Percentiles rank a stretch among this genome's conserved stretches.
Evolutionary conservation across 1,284 basidiomycete species (phyloP).

Genomic region (Omphalotus olearius): DNA sequence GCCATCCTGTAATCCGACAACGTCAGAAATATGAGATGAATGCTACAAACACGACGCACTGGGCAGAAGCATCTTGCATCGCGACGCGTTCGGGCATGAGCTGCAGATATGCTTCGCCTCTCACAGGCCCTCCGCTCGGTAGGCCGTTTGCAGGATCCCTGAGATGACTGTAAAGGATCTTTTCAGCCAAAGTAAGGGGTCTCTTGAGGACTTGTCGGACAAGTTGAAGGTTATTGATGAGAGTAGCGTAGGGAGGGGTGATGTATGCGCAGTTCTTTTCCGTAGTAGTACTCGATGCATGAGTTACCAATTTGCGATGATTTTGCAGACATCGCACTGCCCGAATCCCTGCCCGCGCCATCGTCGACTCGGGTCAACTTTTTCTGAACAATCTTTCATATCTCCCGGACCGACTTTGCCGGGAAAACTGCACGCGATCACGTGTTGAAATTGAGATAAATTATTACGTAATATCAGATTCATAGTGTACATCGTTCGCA

Average conservation of each 20-base stretch:
- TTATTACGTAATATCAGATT: no score
- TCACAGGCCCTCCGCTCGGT: slow-evolving; percentile 54
- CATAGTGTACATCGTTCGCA: no score
- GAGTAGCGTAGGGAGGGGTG: slow-evolving; percentile 82
- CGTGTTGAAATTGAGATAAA: background rate
- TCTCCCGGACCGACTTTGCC: background rate
- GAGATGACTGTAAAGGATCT: slow-evolving; percentile 96
- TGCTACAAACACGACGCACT: slow-evolving; percentile 47
- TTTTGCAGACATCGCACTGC: background rate
- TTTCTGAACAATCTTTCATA: background rate
- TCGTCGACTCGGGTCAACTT: background rate
- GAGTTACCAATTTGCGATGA: slow-evolving; percentile 45
- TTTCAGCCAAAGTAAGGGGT: slow-evolving; percentile 92
- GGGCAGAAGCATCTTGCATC: slow-evolving; percentile 99
- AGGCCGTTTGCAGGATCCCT: slow-evolving; percentile 55
- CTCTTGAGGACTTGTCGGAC: slow-evolving; percentile 72
- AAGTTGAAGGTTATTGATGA: slow-evolving; percentile 72
- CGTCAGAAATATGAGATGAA: slow-evolving; percentile 4
- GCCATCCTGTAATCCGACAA: slow-evolving; percentile 57
- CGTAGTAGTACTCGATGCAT: slow-evolving; percentile 32
- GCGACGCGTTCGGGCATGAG: slow-evolving; percentile 92
- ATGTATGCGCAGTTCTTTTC: slow-evolving; percentile 77
- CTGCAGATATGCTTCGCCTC: slow-evolving; percentile 91
- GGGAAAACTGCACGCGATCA: background rate
- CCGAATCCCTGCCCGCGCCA: slow-evolving; percentile 5